Evolutionary conservation across 208 protist genomes (phyloP), one percentile per base, ranked within the genome.

Genomic region (Crithidia thermophila): DNA sequence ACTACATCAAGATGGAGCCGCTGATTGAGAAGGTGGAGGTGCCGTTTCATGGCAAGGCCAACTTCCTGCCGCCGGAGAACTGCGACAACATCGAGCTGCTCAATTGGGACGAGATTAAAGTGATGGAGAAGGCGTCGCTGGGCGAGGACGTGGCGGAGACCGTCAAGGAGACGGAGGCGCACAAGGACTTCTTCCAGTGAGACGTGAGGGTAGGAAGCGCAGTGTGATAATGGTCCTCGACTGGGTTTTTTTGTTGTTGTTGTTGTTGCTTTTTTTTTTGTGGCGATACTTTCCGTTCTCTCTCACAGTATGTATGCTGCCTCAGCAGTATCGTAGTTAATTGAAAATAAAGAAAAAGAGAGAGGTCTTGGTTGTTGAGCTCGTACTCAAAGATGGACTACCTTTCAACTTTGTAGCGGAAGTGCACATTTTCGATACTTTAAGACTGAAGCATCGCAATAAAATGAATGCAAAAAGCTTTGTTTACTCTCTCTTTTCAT

Each of bases 41-140:
- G n/a, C 89, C 89, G 2, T 80, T 84, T 46, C 85, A 95, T 55
- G 89, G 86, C 2, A 62, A 46, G 43, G 80, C 80, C 13, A 82
- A 85, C 69, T 92, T 90, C 71, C 69, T 95, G 8, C 79, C 86
- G n/a, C 77, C 85, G 16, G 87, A 92, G 59, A 95, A 95, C 72
- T 95, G 89, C 66, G 86, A 95, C 67, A 73, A 93, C 74, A 91
- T 95, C 66, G 83, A 91, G 39, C 42, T 78, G 71, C 71, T 91
- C 39, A 76, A 92, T 63, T 93, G 84, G 89, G 77, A 87, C 6
- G 71, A 65, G 13, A 79, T 94, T 34, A 46, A 90, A 57, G 89
- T 93, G 51, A 63, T 77, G 47, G 79, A 90, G 74, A 61, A 43
- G 58, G 20, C 46, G 39, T 50, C 59, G 43, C 39, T 28, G 3